Percentiles rank a stretch among this genome's conserved stretches.
phyloP scores from a whole-genome alignment of 441 rosid species.

The Breynia disticha region DNA sequence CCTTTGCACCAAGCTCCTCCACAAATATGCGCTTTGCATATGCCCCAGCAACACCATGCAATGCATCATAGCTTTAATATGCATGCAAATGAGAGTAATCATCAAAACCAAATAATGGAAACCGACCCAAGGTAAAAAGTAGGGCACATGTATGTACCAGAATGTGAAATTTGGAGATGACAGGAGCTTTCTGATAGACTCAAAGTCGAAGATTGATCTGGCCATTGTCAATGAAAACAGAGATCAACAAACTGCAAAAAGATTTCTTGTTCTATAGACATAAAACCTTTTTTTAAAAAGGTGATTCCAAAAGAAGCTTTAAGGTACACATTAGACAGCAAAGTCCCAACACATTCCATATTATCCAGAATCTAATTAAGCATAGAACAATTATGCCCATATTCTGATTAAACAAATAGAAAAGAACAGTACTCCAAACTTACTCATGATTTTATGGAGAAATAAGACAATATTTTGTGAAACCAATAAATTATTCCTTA shows the following conservation, averaged over 20 bases:
- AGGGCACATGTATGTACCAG: slow-evolving; percentile 47
- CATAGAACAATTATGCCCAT: no score
- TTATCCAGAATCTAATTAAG: no score
- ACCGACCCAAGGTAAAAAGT: not conserved
- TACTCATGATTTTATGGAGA: no score
- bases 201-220: slow-evolving; percentile 91
- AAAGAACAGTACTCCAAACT: no score
- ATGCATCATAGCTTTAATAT: slow-evolving; percentile 70
- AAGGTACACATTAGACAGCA: no score
- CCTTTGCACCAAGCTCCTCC: slow-evolving; percentile 89
- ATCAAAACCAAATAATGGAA: not conserved
- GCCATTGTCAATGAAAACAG: slow-evolving; percentile 5
- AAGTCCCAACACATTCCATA: no score
- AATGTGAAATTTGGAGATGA: slow-evolving; percentile 79
- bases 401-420: no score
- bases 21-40: slow-evolving; percentile 86
- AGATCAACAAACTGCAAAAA: not conserved
- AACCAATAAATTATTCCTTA: no score
- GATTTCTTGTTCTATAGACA: not conserved
- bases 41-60: slow-evolving; percentile 98
- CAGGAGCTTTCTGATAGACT: slow-evolving; percentile 62
- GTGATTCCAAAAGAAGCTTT: no score
- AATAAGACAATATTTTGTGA: no score
- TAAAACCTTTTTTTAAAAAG: not conserved
- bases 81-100: not conserved